Evolutionary conservation across 2,329 filamentous ascomycete species (phyloP), one percentile per base, ranked within the genome.

Genomic region (Fusarium buxicola): DNA sequence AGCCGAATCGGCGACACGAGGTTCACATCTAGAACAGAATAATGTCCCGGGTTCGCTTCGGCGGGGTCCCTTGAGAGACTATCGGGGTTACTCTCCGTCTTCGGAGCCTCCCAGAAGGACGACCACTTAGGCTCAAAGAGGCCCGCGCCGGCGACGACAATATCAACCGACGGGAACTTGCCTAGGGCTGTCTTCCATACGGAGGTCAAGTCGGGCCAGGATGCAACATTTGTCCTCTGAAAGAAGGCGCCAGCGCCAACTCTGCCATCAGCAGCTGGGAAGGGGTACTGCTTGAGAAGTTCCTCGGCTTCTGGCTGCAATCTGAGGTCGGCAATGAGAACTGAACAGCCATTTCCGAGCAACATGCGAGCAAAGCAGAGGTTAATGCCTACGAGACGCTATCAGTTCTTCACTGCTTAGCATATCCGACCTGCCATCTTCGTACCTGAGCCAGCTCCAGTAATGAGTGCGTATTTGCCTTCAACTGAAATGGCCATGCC

Each of bases 91-190:
- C 66, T 65, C 28, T 65, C 60, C 7, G 75, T 72, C 28, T 49
- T 60, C 7, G 75, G 76, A 10, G 76, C 58, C 16, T 73, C 61
- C 76, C 75, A 78, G 71, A 79, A 79, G 30, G 63, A 72, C 25
- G 71, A 72, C 63, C 66, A 75, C 10, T 66, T 55, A 5, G 77
- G 77, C 44, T 79, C 77, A 58, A 76, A 78, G 31, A 78, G 40
- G 13, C 75, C 75, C 9, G 77, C 77, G 24, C 75, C 76, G 18
- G 74, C 69, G 15, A 77, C 68, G n/a, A 78, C 74, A 30, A 78
- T 72, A 61, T 78, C 75, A 39, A 78, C 44, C 6, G 43, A 66
- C 4, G 67, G 59, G 55, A 78, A 77, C 36, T 58, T 52, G 2
- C 61, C 44, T 7, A 76, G 50, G 3, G 72, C 69, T 2, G 50